Conservation (phyloP, 805 yeast genomes). For the Yamadazyma ubonensis region DNA sequence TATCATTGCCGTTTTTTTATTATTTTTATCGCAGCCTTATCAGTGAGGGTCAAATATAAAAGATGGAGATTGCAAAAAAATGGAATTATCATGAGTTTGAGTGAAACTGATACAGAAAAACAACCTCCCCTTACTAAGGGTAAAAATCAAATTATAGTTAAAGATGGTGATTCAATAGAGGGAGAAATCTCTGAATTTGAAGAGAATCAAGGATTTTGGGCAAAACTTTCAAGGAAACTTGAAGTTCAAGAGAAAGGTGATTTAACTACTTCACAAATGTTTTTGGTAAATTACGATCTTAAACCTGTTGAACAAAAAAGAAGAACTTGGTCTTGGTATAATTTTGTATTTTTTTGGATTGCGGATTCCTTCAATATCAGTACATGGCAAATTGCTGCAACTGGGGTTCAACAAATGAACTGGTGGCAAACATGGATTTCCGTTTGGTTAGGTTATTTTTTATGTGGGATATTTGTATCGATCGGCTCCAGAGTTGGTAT, state of each 20-base stretch:
- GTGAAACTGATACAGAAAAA: conserved; percentile 3
- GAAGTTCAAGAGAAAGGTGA: conserved; percentile 38
- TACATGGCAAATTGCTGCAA: conserved; percentile 89
- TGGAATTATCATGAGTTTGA: not conserved
- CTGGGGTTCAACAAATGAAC: conserved; percentile 67
- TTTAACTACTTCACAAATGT: conserved; percentile 58
- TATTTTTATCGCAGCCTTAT: too few species aligned
- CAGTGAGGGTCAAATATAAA: not conserved
- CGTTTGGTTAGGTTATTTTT: conserved; percentile 79
- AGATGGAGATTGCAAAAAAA: not conserved
- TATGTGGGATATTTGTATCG: conserved; percentile 68
- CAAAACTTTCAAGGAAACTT: conserved; percentile 15
- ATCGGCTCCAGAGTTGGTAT: conserved; percentile 78
- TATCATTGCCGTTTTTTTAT: too few species aligned
- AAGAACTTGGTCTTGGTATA: conserved; percentile 84
- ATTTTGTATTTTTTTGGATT: conserved; percentile 78
- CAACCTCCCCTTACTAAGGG: conserved; percentile 1
- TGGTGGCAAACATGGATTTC: conserved; percentile 94
- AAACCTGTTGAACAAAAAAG: conserved; percentile 74
- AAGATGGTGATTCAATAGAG: conserved; percentile 11
- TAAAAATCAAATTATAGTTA: conserved; percentile 3
- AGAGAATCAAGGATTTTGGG: conserved; percentile 14
- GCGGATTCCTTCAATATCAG: conserved; percentile 88
- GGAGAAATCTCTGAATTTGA: conserved; percentile 15
- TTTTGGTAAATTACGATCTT: conserved; percentile 71